A percentile compares a stretch with the other conserved stretches of the same genome.
Conservation (phyloP, 2,329 filamentous ascomycete species). For the Penicillium brasilianum region DNA sequence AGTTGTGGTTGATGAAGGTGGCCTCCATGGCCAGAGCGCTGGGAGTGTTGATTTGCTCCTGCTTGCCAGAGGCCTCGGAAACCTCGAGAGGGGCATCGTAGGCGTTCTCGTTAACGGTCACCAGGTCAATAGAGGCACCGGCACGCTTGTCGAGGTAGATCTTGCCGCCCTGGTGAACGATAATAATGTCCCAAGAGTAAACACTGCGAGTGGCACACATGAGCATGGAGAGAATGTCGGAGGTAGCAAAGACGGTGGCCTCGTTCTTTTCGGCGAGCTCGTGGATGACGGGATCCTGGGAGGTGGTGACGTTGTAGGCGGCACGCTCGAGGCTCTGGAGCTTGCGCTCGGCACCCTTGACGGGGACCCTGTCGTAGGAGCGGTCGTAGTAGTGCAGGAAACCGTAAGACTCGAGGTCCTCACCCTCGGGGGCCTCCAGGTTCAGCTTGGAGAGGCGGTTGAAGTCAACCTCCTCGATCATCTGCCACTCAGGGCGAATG, state of each 20-base stretch:
- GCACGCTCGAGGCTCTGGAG: slow-evolving; percentile 89
- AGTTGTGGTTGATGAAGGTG: slow-evolving; percentile 99
- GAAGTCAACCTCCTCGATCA: slow-evolving; percentile 99
- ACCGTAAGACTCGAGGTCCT: slow-evolving; percentile 93
- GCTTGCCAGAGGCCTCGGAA: slow-evolving; percentile 72
- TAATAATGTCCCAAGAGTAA: slow-evolving; percentile 98
- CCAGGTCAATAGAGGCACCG: slow-evolving; percentile 91
- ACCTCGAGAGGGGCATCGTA: slow-evolving; percentile 91
- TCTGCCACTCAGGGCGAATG: slow-evolving; percentile 92
- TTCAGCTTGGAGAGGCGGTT: slow-evolving; percentile 94
- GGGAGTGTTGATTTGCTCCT: slow-evolving; percentile 95
- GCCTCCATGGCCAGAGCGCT: slow-evolving; percentile 90
- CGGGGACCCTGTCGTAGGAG: slow-evolving; percentile 88
- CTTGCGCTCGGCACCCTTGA: slow-evolving; percentile 86
- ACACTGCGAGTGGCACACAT: slow-evolving; percentile 98
- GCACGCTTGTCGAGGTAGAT: slow-evolving; percentile 99
- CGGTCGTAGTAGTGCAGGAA: slow-evolving; percentile 99
- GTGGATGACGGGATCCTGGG: slow-evolving; percentile 94
- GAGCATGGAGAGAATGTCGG: slow-evolving; percentile 97
- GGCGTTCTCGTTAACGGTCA: slow-evolving; percentile 98
- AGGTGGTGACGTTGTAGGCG: slow-evolving; percentile 97
- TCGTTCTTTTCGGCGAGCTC: slow-evolving; percentile 95
- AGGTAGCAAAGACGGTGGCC: slow-evolving; percentile 94
- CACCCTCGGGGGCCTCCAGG: slow-evolving; percentile 90
- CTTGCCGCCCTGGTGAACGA: slow-evolving; percentile 91